These are phyloP conservation scores for Talaromyces sp. DNA, from an alignment of 2,329 filamentous ascomycete species.

Conservation along the genomic window DNA sequence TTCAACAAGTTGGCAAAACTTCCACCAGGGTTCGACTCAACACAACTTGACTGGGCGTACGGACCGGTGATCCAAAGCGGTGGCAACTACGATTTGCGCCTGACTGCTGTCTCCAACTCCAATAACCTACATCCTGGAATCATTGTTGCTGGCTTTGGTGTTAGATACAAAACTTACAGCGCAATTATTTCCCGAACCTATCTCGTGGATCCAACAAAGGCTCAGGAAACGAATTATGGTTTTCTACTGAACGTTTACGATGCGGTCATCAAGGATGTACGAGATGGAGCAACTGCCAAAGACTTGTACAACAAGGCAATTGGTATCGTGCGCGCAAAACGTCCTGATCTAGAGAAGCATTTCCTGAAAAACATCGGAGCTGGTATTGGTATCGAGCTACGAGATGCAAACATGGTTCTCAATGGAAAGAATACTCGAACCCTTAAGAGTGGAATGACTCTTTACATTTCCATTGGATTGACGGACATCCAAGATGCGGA, in stretches of 20 bases:
- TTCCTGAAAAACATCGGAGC: constrained; percentile 90
- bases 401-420: constrained; percentile 75
- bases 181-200: constrained; percentile 91
- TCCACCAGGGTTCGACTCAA: constrained; percentile 77
- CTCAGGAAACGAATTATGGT: constrained; percentile 91
- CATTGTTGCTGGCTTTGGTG: constrained; percentile 84
- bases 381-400: constrained; percentile 87
- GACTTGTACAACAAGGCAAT: constrained; percentile 90
- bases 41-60: constrained; percentile 90
- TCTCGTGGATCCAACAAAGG: constrained; percentile 93
- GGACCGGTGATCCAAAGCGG: constrained; percentile 91
- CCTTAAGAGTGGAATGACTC: constrained; percentile 94
- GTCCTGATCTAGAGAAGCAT: constrained; percentile 90
- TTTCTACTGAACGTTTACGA: constrained; percentile 80
- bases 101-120: constrained; percentile 71
- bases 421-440: constrained; percentile 79
- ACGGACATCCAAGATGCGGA: constrained; percentile 82
- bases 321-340: constrained; percentile 75
- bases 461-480: constrained; percentile 85
- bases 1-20: constrained; percentile 82
- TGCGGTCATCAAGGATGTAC: constrained; percentile 81
- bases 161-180: constrained; percentile 94
- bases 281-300: constrained; percentile 78
- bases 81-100: constrained; percentile 86
- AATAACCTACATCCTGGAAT: constrained; percentile 85